These are phyloP conservation scores for Neofusicoccum kwambonambiense DNA, from an alignment of 2,329 filamentous ascomycete species.

Conservation along the genomic window DNA sequence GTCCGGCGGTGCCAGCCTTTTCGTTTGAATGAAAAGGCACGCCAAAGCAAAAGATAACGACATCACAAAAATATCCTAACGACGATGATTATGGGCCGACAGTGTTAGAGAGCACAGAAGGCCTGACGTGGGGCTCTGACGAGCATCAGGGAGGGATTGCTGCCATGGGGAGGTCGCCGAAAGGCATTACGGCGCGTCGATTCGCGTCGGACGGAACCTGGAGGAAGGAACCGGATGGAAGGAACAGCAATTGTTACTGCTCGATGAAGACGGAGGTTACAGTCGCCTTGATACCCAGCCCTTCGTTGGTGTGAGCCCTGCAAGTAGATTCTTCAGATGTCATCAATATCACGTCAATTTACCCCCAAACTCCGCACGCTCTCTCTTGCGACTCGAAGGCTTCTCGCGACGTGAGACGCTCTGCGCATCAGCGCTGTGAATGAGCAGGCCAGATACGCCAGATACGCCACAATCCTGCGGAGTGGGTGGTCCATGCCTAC, in stretches of 20 bases:
- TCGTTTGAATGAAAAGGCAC: conserved; percentile 40
- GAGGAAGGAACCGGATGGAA: not conserved
- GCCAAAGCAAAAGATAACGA: not conserved
- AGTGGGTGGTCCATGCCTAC: not conserved
- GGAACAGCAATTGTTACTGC: not conserved
- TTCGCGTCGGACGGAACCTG: conserved; percentile 1
- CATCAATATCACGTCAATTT: conserved; percentile 11
- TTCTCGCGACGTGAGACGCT: not conserved
- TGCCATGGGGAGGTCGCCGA: not conserved
- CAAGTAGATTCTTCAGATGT: not conserved
- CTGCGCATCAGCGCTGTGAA: not conserved
- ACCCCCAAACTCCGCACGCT: not conserved
- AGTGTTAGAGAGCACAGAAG: not conserved
- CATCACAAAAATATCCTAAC: not conserved
- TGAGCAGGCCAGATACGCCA: not conserved
- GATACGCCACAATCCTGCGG: not conserved
- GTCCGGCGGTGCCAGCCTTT: conserved; percentile 78
- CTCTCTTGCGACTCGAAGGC: not conserved
- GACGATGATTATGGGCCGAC: not conserved
- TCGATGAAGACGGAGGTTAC: not conserved
- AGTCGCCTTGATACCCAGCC: conserved; percentile 6
- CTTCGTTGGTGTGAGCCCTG: not conserved
- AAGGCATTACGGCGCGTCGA: conserved; percentile 4
- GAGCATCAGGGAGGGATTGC: not conserved
- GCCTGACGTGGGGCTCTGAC: not conserved